Percentiles rank a stretch among this genome's conserved stretches.
Evolutionary conservation across 768 basidiomycete genomes (phyloP).

Genomic region (Mycena galericulata): DNA sequence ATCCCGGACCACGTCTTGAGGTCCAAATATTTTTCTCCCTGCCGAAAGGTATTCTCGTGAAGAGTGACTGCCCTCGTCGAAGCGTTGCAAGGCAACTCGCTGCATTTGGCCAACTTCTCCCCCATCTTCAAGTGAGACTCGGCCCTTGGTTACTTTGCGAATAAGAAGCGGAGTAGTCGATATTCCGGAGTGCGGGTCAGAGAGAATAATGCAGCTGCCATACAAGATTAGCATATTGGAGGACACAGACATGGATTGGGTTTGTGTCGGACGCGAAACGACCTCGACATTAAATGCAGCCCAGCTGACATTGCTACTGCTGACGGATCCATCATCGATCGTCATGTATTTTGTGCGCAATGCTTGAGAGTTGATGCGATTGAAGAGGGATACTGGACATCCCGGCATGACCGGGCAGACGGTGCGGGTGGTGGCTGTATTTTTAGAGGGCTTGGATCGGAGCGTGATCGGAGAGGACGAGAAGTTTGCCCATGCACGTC

Average conservation of each 20-base stretch:
- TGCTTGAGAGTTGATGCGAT: slow-evolving; percentile 96
- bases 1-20: slow-evolving; percentile 73
- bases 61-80: slow-evolving; percentile 84
- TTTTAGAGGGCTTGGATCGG: slow-evolving; percentile 97
- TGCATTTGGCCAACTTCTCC: slow-evolving; percentile 97
- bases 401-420: slow-evolving; percentile 91
- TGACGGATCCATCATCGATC: slow-evolving; percentile 83
- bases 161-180: slow-evolving; percentile 88
- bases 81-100: slow-evolving; percentile 90
- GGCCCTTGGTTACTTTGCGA: slow-evolving; percentile 92
- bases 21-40: slow-evolving; percentile 84
- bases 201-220: slow-evolving; percentile 88
- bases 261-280: slow-evolving; percentile 77
- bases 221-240: slow-evolving; percentile 87
- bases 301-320: slow-evolving; percentile 93
- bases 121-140: slow-evolving; percentile 87
- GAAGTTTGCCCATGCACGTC: slow-evolving; percentile 91
- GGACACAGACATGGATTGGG: slow-evolving; percentile 73
- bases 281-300: slow-evolving; percentile 96
- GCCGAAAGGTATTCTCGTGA: slow-evolving; percentile 91
- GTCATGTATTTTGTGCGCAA: slow-evolving; percentile 98
- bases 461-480: slow-evolving; percentile 93
- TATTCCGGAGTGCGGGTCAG: slow-evolving; percentile 87
- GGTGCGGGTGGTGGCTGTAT: slow-evolving; percentile 95
- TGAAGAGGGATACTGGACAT: slow-evolving; percentile 92